Base-by-base conservation (phyloP, 1,139 yeast species). In the Suhomyces terraborum region DNA sequence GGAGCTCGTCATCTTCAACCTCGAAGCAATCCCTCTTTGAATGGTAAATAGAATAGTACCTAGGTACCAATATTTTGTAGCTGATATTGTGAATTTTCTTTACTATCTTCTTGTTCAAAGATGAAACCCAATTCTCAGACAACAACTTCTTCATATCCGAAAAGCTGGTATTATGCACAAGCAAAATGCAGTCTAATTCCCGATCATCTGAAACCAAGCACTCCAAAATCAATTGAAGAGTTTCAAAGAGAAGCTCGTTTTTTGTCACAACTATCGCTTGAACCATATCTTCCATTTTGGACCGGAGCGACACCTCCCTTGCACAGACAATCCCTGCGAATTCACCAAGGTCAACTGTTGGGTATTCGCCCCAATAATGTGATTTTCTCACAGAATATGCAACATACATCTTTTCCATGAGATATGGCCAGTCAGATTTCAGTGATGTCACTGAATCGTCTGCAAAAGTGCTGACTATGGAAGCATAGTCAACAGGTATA, bases 151-250 rank as follows among this genome's bases (percentile, higher is more conserved):
- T 16, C 8, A 38, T n/a, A 13, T 9, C 10, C 8, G 20, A 14
- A 27, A 36, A 36, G 4, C 14, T 17, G 5, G 40, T 32, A 6
- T 42, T 34, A n/a, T 31, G 12, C 12, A 36, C 32, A 10, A 42
- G 4, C 12, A 39, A 18, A 7, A 42, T 38, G 8, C 34, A n/a
- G n/a, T 8, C 20, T 8, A 36, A 4, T 7, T 42, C 42, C 0
- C 19, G 26, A 7, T 19, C 10, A 4, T 32, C 36, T 3, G 22
- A 24, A 1, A 32, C 4, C 17, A 34, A 14, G 4, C 18, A 22
- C 25, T 33, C 32, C 1, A 42, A 16, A 6, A 39, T 16, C n/a
- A 13, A 16, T 8, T 16, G 27, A 7, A 37, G 12, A 2, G 9
- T 12, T 10, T 31, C 36, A 12, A 23, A 31, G 2, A 19, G 8